phyloP scores from a whole-genome alignment of 2,329 filamentous ascomycete genomes.

The Claviceps paspali region DNA sequence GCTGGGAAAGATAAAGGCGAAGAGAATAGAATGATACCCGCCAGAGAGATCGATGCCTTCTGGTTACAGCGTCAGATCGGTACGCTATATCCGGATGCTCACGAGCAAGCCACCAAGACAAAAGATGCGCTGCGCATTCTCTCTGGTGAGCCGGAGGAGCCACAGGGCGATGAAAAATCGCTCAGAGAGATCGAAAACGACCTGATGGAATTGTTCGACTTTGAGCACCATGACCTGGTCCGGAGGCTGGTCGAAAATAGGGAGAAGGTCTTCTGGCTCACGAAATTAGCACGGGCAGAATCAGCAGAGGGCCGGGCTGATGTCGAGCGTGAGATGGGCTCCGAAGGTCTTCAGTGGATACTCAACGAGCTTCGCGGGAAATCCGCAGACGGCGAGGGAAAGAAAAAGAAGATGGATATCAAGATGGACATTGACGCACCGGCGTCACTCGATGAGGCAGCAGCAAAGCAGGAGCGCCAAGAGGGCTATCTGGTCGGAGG shows the following conservation, averaged over 20 bases:
- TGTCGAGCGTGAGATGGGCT: conserved; percentile 81
- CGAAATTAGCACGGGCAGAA: conserved; percentile 68
- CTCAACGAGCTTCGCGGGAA: conserved; percentile 77
- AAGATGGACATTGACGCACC: conserved; percentile 88
- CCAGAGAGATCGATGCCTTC: conserved; percentile 89
- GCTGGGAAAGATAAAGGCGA: conserved; percentile 31
- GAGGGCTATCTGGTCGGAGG: conserved; percentile 65
- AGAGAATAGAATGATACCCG: conserved; percentile 48
- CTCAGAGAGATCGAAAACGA: conserved; percentile 95
- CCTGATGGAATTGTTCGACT: conserved; percentile 95
- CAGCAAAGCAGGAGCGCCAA: conserved; percentile 35
- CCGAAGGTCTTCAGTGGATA: conserved; percentile 73
- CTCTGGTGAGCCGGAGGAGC: conserved; percentile 54
- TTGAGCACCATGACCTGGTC: conserved; percentile 86
- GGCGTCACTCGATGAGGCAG: conserved; percentile 36
- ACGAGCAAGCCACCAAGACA: conserved; percentile 87
- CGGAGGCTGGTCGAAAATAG: conserved; percentile 82
- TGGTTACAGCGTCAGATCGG: conserved; percentile 94
- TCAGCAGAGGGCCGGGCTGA: conserved; percentile 60
- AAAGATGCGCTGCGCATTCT: conserved; percentile 70
- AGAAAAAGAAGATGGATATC: conserved; percentile 62
- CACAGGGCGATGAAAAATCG: conserved; percentile 65
- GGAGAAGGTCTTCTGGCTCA: conserved; percentile 92
- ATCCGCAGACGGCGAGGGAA: conserved; percentile 39
- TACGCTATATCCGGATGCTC: conserved; percentile 73